Evolutionary conservation across 2,329 filamentous ascomycete species (phyloP).

Genomic region (Cladosporium sp.): DNA sequence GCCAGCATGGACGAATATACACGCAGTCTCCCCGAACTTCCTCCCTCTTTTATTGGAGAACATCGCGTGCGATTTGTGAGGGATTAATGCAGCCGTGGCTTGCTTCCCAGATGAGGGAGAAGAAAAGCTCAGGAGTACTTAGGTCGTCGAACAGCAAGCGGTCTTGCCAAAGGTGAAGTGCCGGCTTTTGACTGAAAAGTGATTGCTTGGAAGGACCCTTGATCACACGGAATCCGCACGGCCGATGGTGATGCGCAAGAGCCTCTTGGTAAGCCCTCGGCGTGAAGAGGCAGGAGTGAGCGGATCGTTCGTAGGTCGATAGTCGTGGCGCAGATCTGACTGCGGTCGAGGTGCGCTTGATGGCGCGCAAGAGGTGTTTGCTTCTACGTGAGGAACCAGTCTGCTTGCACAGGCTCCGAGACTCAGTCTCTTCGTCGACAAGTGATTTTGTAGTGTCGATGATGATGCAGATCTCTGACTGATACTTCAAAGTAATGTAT

Average conservation of each 20-base stretch:
- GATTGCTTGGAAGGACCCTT: neutral
- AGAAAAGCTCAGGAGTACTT: neutral
- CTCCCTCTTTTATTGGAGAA: constrained; percentile 33
- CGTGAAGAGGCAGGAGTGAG: neutral
- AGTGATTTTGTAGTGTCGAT: neutral
- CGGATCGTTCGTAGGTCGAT: neutral
- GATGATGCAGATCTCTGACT: neutral
- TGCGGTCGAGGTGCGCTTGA: neutral
- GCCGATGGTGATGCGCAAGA: neutral
- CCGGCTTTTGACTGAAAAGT: neutral
- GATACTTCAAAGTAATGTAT: neutral
- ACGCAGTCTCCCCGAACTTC: constrained; percentile 50
- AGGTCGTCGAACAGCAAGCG: neutral
- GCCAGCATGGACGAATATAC: constrained; percentile 92
- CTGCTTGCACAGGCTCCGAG: neutral
- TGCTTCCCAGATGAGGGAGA: neutral
- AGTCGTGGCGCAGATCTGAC: neutral
- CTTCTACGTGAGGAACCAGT: neutral
- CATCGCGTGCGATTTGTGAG: constrained; percentile 25
- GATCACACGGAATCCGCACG: neutral
- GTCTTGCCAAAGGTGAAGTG: neutral
- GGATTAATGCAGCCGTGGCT: neutral
- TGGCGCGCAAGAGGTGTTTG: neutral
- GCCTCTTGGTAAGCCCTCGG: neutral
- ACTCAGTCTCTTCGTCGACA: neutral